Evolutionary conservation across 164 flowering plant species (phyloP), one percentile per base, ranked within the genome.

Genomic region (Vitis vinifera): DNA sequence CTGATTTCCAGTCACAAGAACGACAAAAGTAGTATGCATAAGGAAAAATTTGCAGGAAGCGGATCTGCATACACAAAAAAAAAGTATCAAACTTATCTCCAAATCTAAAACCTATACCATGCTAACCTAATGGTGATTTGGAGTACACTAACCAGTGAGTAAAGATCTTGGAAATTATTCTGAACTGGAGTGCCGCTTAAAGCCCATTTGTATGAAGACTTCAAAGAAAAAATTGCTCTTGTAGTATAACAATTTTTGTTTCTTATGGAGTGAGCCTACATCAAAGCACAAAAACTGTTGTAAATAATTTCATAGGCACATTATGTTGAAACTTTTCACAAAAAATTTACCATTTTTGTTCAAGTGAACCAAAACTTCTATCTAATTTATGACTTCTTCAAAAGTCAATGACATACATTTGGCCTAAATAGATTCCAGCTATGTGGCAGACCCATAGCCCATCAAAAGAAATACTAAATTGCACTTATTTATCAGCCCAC

Each of bases 131-230:
- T 23, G 27, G 9, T 19, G 16, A 9, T 10, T 55, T n/a, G 62
- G 13, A 1, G 44, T 27, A 10, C 6, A 79, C 94, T 80, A 72
- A 88, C 99, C 85, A 91, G 82, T 58, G 97, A 91, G 73, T 95
- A 91, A 51, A 93, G 89, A 76, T 95, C 99, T 63, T 93, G 95
- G 63, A 91, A 97, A 71, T 93, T 95, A 78, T 95, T 93, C 81
- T 95, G 97, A 77, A 95, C 87, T 17, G 98, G 99, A 68, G 99
- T 95, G 59, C 98, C 98, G 73, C 97, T 93, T 73, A 95, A 73
- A 73, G 93, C 98, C 99, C 99, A 95, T 84, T 82, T 95, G 76
- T 83, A 91, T 4, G 88, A 76, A 71, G 99, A 91, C 51, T 88
- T 78, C 66, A 93, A 81, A 53, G 93, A 81, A 84, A 95, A 77